Conservation (phyloP, 2,329 filamentous ascomycete genomes). For the Calonectria crousiana region DNA sequence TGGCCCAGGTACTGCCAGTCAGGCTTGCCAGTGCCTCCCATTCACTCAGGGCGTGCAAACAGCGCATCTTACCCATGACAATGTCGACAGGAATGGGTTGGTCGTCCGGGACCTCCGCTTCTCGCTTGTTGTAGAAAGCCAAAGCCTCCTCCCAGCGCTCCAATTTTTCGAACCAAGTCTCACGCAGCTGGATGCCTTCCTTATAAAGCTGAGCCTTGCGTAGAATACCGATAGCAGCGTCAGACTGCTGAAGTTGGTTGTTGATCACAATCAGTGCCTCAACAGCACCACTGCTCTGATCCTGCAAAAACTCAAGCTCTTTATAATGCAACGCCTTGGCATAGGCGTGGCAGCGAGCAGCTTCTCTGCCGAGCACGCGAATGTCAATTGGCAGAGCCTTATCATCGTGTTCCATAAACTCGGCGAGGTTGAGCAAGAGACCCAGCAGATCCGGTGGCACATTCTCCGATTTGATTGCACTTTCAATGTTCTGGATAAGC, state of each 20-base stretch:
- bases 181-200: slow-evolving; percentile 91
- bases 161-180: slow-evolving; percentile 99
- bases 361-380: slow-evolving; percentile 91
- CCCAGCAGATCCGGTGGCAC: slow-evolving; percentile 96
- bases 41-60: slow-evolving; percentile 94
- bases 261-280: slow-evolving; percentile 99
- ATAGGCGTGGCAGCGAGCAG: slow-evolving; percentile 96
- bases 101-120: slow-evolving; percentile 73
- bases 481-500: slow-evolving; percentile 94
- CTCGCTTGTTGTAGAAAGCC: slow-evolving; percentile 89
- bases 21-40: slow-evolving; percentile 94
- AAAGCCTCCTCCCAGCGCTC: slow-evolving; percentile 98
- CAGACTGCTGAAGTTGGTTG: slow-evolving; percentile 98
- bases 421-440: slow-evolving; percentile 92
- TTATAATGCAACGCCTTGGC: slow-evolving; percentile 99
- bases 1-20: slow-evolving; percentile 93
- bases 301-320: slow-evolving; percentile 96
- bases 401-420: slow-evolving; percentile 99
- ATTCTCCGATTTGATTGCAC: slow-evolving; percentile 92
- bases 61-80: slow-evolving; percentile 99
- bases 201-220: slow-evolving; percentile 95
- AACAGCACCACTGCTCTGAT: slow-evolving; percentile 94
- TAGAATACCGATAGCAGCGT: slow-evolving; percentile 97
- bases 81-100: slow-evolving; percentile 83
- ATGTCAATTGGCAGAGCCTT: slow-evolving; percentile 99